A percentile compares a stretch with the other conserved stretches of the same genome.
Conservation (phyloP, 2,329 filamentous ascomycete species). For the Fusarium equiseti region DNA sequence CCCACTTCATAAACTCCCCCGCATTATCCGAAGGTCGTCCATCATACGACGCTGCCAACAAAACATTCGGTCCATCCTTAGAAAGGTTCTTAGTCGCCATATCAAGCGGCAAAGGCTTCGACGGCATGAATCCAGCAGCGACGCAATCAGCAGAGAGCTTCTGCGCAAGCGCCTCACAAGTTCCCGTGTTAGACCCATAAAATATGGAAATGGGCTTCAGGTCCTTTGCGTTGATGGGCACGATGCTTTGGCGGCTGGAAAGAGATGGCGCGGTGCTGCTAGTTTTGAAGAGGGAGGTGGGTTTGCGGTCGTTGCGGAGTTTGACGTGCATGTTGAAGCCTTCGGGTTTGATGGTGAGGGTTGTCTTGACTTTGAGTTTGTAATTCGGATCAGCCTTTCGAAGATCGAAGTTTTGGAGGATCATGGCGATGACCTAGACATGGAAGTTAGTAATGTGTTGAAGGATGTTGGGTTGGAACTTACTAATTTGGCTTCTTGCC, state of each 20-base stretch:
- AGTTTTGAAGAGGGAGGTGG: neutral
- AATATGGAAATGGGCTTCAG: conserved; percentile 16
- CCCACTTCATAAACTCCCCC: conserved; percentile 1
- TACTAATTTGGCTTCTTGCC: conserved; percentile 18
- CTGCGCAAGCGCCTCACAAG: conserved; percentile 4
- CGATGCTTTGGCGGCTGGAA: neutral
- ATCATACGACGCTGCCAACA: neutral
- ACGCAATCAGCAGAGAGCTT: conserved; percentile 7
- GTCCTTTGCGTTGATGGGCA: neutral
- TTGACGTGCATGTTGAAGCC: conserved; percentile 15
- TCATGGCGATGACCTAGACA: neutral
- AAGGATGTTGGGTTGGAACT: rapidly evolving
- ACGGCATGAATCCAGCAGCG: conserved; percentile 5
- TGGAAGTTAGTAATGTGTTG: rapidly evolving
- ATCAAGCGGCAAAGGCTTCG: neutral
- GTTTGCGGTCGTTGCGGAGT: conserved; percentile 3
- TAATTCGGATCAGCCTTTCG: conserved; percentile 4
- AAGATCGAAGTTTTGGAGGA: conserved; percentile 9
- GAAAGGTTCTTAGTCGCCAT: conserved; percentile 2
- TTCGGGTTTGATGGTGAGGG: neutral
- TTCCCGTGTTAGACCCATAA: conserved; percentile 7
- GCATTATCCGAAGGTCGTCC: conserved; percentile 9
- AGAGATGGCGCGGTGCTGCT: neutral
- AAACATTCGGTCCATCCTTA: neutral
- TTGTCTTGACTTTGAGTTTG: conserved; percentile 15